Percentiles rank a stretch among this genome's conserved stretches.
Evolutionary conservation across 257 asterid genomes (phyloP).

Genomic region (Fraxinus pennsylvanica): DNA sequence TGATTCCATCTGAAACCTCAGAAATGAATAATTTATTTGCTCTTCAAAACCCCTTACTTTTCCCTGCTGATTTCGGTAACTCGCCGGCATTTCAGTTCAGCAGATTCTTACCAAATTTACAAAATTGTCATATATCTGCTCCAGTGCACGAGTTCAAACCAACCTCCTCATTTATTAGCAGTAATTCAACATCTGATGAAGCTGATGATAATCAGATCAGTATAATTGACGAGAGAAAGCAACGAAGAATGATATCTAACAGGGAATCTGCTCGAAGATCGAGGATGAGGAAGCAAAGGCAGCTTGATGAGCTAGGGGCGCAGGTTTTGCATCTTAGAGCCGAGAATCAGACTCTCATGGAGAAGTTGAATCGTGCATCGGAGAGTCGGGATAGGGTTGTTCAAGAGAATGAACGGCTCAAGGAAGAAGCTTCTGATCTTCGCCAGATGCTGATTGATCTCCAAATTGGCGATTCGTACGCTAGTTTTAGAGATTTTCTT

Average conservation of each 20-base stretch:
- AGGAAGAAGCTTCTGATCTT: conserved; percentile 42
- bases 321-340: conserved; percentile 39
- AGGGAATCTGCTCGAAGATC: conserved; percentile 67
- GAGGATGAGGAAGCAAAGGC: conserved; percentile 65
- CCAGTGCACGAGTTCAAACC: conserved; percentile 16
- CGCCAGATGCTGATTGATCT: conserved; percentile 30
- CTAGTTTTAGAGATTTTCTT: conserved; percentile 28
- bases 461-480: conserved; percentile 19
- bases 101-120: not conserved
- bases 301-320: conserved; percentile 56
- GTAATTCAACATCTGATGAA: conserved; percentile 54
- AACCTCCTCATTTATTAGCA: conserved; percentile 29
- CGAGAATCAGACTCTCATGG: conserved; percentile 36
- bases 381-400: conserved; percentile 40
- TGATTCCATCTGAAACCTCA: conserved; percentile 27
- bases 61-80: conserved; percentile 16
- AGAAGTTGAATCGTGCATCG: conserved; percentile 32
- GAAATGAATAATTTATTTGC: conserved; percentile 21
- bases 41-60: conserved; percentile 20
- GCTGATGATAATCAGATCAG: conserved; percentile 38
- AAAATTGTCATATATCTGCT: not conserved
- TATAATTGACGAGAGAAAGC: conserved; percentile 44
- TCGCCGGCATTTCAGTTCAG: not conserved
- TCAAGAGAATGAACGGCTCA: conserved; percentile 42
- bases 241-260: conserved; percentile 60